Percentiles rank a stretch among this genome's conserved stretches.
phyloP scores from a whole-genome alignment of 306 rosid genomes.

The Hippophae gyantsensis region DNA sequence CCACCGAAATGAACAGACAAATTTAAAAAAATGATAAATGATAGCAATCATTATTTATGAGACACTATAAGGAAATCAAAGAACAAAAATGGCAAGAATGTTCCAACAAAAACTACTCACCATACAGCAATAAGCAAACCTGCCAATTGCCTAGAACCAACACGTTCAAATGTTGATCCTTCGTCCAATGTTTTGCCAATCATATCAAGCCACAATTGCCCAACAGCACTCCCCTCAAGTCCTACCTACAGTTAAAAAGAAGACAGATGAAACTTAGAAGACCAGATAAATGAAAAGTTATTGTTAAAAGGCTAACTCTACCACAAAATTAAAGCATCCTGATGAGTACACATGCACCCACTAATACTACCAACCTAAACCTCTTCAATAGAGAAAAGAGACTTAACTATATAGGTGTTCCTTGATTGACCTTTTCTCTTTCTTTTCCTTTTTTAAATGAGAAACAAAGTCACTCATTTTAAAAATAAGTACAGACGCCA shows the following conservation, averaged over 20 bases:
- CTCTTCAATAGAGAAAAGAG: no score
- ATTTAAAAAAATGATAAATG: background rate
- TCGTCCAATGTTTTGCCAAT: slow-evolving; percentile 83
- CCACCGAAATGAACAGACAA: background rate
- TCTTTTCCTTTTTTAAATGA: no score
- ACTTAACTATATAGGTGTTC: no score
- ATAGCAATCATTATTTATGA: background rate
- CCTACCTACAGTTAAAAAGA: slow-evolving; percentile 61
- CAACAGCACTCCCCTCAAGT: slow-evolving; percentile 91
- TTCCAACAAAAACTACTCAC: slow-evolving; percentile 40
- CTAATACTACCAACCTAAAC: no score
- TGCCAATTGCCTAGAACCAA: slow-evolving; percentile 97
- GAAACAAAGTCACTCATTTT: no score
- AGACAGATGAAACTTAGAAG: background rate
- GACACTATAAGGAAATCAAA: background rate
- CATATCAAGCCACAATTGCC: slow-evolving; percentile 99
- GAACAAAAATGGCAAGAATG: background rate
- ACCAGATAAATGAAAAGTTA: background rate
- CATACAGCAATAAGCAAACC: slow-evolving; percentile 92
- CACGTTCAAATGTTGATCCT: slow-evolving; percentile 81
- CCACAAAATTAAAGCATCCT: background rate
- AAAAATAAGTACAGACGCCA: no score
- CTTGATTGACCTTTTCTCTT: no score
- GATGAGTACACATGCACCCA: background rate
- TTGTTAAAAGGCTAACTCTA: background rate